phyloP scores from a whole-genome alignment of 805 yeast species.

The Ogataea sp. region DNA sequence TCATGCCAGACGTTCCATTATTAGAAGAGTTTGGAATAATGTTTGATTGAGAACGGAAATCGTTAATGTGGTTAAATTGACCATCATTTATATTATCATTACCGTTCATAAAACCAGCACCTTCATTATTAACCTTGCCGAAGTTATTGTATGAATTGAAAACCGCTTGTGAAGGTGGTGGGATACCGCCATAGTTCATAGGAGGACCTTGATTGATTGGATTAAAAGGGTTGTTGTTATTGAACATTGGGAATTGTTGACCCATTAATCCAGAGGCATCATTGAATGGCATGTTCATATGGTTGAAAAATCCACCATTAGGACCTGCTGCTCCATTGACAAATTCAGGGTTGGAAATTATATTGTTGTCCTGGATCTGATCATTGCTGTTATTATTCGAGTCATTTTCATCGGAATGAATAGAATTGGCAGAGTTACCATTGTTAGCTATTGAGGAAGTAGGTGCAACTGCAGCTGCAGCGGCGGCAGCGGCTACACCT shows the following conservation, averaged over 20 bases:
- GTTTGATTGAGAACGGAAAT: neutral
- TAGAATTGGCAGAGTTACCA: neutral
- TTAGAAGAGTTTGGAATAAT: neutral
- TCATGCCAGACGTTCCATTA: neutral
- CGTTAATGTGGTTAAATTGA: neutral
- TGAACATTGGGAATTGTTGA: neutral
- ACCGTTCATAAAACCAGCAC: neutral
- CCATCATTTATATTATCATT: neutral
- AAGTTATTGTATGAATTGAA: neutral
- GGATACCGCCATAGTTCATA: neutral
- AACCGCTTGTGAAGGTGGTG: neutral
- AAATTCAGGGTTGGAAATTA: neutral
- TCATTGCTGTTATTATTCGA: too few species aligned
- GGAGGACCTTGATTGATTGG: neutral
- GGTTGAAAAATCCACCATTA: neutral
- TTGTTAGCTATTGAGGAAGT: neutral
- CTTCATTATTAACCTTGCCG: too few species aligned
- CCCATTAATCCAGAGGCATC: neutral
- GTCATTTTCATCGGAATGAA: too few species aligned
- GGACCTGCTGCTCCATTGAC: neutral
- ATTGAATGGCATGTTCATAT: neutral
- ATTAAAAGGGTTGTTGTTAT: neutral
- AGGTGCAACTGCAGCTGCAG: conserved; percentile 1
- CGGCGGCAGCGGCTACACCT: neutral
- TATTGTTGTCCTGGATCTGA: too few species aligned